Percentiles rank a stretch among this genome's conserved stretches.
Conservation (phyloP, 106 monocot genomes). For the Acorus calamus region DNA sequence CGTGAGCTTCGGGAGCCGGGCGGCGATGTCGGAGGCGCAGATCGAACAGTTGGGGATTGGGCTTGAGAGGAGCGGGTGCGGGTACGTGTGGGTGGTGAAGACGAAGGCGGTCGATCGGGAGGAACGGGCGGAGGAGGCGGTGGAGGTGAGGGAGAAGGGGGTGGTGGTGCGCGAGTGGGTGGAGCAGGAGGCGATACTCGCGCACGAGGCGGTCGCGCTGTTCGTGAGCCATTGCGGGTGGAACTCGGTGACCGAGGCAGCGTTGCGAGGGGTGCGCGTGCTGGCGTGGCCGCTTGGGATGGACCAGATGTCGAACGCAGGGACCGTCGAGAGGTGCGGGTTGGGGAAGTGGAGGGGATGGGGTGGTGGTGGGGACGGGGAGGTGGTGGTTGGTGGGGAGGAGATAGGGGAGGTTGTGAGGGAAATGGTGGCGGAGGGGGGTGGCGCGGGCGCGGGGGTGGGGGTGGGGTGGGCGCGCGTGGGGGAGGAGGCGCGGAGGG, state of each 20-base stretch:
- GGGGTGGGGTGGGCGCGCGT: no score
- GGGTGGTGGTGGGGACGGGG: no score
- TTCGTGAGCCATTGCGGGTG: slow-evolving; percentile 72
- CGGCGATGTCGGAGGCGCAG: slow-evolving; percentile 31
- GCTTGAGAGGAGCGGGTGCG: slow-evolving; percentile 43
- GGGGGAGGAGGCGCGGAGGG: no score
- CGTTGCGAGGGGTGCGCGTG: slow-evolving; percentile 26
- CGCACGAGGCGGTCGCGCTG: slow-evolving; percentile 33
- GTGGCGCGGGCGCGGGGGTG: no score
- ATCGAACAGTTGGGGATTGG: slow-evolving; percentile 34
- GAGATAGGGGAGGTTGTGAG: no score
- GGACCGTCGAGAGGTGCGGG: slow-evolving; percentile 24
- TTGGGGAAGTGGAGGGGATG: slow-evolving; percentile 34
- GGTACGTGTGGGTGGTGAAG: slow-evolving; percentile 65
- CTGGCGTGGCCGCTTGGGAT: slow-evolving; percentile 40
- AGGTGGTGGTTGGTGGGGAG: no score
- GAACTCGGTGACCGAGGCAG: slow-evolving; percentile 62
- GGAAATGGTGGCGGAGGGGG: no score
- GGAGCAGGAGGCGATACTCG: slow-evolving; percentile 41
- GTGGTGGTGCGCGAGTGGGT: slow-evolving; percentile 49
- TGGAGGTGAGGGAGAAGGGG: slow-evolving; percentile 38
- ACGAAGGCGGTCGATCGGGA: slow-evolving; percentile 38
- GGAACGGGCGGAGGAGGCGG: slow-evolving; percentile 10
- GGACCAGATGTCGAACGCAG: slow-evolving; percentile 55
- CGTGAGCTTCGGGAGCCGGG: slow-evolving; percentile 59